Base-by-base conservation (phyloP, 352 stramenopile species). In the Globisporangium rhizosaccharum region DNA sequence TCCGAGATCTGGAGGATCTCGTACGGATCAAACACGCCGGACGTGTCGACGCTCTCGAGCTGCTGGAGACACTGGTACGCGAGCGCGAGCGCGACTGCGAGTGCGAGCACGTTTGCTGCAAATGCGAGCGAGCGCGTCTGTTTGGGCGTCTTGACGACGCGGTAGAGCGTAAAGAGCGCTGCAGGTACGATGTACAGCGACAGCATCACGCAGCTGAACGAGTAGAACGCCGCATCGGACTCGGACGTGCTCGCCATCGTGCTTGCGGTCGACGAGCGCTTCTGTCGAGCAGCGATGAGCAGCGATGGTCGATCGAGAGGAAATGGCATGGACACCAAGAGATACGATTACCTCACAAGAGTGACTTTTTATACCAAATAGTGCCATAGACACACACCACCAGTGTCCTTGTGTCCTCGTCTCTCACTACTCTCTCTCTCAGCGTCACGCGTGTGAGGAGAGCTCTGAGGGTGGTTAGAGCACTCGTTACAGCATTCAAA, bases 21-120 rank as follows among this genome's bases (percentile, higher is more conserved):
- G 61, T 93, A 95, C 51, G 85, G 85, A 49, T 95, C 85, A 57
- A 95, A 93, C 39, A 89, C 64, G 57, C 79, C 82, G 26, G 79
- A 88, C 28, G 76, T 88, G 63, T 89, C 82, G 11, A 90, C 77
- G 66, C 72, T 76, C 71, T 88, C 77, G 37, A 93, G 67, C 12
- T 81, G 68, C 47, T 72, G 66, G 30, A 93, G 62, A 41, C 72
- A 88, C 56, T 70, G 75, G 62, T 66, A 77, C 17, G 85, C 52
- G 37, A 76, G 67, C 3, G 57, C 63, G 37, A 72, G 53, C 3
- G 76, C 77, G n/a, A 88, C 18, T 9, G 73, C 71, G 56, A 94
- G 61, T 10, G 82, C 56, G 25, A 72, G 63, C 46, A 87, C 48
- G 54, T 92, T 72, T 30, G 81, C 50, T 5, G 70, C 70, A 36